Evolutionary conservation across 2,329 filamentous ascomycete genomes (phyloP).

Genomic region (Curvularia lunata): DNA sequence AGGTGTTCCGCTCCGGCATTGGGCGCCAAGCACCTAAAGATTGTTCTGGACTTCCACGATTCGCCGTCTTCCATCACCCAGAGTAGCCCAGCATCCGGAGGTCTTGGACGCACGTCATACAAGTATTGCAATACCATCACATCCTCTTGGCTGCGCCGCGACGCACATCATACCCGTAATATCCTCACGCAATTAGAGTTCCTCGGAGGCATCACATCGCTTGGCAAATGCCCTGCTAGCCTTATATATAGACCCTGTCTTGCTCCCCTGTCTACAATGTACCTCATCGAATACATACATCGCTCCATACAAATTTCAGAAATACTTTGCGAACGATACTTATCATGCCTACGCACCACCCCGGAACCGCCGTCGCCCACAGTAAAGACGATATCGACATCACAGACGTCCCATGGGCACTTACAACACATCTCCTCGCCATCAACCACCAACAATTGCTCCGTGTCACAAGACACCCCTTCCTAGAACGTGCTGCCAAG

Average conservation of each 20-base stretch:
- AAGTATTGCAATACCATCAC: slow-evolving; percentile 11
- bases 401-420: slow-evolving; percentile 32
- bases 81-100: slow-evolving; percentile 1
- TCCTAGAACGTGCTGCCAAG: slow-evolving; percentile 39
- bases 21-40: slow-evolving; percentile 12
- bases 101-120: slow-evolving; percentile 25
- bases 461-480: slow-evolving; percentile 39
- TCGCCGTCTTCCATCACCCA: slow-evolving; percentile 3
- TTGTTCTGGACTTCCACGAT: slow-evolving; percentile 18
- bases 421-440: slow-evolving; percentile 43
- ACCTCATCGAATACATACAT: slow-evolving; percentile 26
- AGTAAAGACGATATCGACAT: slow-evolving; percentile 21
- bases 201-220: slow-evolving; percentile 8
- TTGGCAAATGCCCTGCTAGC: slow-evolving; percentile 9
- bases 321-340: slow-evolving; percentile 19
- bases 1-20: slow-evolving; percentile 18
- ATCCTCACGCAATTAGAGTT: slow-evolving; percentile 18
- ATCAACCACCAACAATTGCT: slow-evolving; percentile 36
- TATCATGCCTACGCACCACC: slow-evolving; percentile 27
- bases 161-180: slow-evolving; percentile 15
- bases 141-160: slow-evolving; percentile 15
- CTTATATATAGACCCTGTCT: slow-evolving; percentile 14
- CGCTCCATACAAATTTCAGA: slow-evolving; percentile 22
- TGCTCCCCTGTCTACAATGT: slow-evolving; percentile 12
- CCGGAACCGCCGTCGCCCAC: slow-evolving; percentile 25